Percentiles rank a stretch among this genome's conserved stretches.
phyloP scores from a whole-genome alignment of 371 early-diverging fungal genomes.

The Mucor circinelloides region DNA sequence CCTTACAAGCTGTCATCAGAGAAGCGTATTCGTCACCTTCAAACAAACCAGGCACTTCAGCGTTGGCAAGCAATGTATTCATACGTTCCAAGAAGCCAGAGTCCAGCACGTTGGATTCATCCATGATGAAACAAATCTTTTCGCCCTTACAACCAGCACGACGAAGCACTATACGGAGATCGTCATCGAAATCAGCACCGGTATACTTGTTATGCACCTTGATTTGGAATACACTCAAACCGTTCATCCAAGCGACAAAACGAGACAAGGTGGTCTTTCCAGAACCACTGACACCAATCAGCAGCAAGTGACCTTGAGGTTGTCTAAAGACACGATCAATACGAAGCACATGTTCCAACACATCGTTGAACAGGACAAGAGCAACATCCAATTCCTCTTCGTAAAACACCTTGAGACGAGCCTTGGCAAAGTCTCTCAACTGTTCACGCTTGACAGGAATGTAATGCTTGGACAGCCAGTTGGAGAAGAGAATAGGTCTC shows the following conservation, averaged over 20 bases:
- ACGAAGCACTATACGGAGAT: constrained; percentile 88
- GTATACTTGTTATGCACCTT: constrained; percentile 96
- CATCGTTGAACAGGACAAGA: constrained; percentile 95
- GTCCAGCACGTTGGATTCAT: constrained; percentile 96
- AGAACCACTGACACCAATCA: constrained; percentile 97
- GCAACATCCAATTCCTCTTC: constrained; percentile 98
- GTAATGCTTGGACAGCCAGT: constrained; percentile 96
- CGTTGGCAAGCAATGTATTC: constrained; percentile 98
- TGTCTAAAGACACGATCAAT: constrained; percentile 99
- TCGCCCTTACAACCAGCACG: constrained; percentile 97
- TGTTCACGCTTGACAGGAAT: constrained; percentile 87
- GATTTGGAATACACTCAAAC: constrained; percentile 93
- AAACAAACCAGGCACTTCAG: constrained; percentile 98
- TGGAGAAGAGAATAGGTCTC: constrained; percentile 96
- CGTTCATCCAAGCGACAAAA: constrained; percentile 99
- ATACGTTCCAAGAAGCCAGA: constrained; percentile 97
- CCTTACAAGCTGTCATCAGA: constrained; percentile 95
- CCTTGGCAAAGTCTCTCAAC: constrained; percentile 91
- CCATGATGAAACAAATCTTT: constrained; percentile 97
- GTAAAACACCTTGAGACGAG: constrained; percentile 96
- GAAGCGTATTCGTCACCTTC: constrained; percentile 97
- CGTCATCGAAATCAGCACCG: constrained; percentile 97
- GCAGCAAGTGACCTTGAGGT: constrained; percentile 95
- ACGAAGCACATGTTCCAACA: constrained; percentile 95
- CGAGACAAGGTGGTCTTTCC: constrained; percentile 97